Evolutionary conservation across 768 basidiomycete species (phyloP), one percentile per base, ranked within the genome.

Genomic region (Ramaria sp.): DNA sequence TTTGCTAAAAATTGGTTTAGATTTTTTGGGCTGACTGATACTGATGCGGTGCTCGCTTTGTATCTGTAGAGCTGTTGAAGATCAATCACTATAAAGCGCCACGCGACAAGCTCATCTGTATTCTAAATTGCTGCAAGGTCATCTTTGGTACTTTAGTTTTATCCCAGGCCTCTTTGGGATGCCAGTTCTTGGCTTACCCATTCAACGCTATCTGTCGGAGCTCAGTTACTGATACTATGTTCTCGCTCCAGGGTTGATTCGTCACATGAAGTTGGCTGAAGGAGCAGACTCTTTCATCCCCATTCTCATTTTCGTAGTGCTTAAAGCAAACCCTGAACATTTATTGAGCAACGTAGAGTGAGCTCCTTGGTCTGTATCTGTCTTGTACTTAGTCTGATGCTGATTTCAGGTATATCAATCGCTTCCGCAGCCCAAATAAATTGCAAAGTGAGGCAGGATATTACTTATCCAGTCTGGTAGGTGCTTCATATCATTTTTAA

Each of bases 61-160:
- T 48, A 36, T 41, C 30, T 30, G 36, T 63, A 91, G 96, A 99
- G 67, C 73, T 99, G 41, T 68, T 92, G 61, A 98, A 97, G 75
- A 85, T 99, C 58, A 98, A 96, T 63, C 93, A 97, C 65, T 99
- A 98, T 73, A 98, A 98, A 67, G 96, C 96, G 9, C 96, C 96
- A 7, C 78, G 96, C 41, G 96, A 99, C 69, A 99, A 99, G 70
- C 73, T 98, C 50, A 98, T 99, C 53, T 98, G 96, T 67, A 87
- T 98, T 37, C 70, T 98, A 48, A 99, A 99, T 64, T 88, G 83
- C 67, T 99, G 94, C 81, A 99, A 99, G 72, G 92, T 99, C 67
- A 98, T 99, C 61, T 98, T 96, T 63, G 96, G 95, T 93, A 59
- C 12, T 36, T 44, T 59, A 36, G 60, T 59, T 50, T 52, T 51